These are phyloP conservation scores for Monosporascus sp. DNA, from an alignment of 2,329 filamentous ascomycete species.

Conservation along the genomic window DNA sequence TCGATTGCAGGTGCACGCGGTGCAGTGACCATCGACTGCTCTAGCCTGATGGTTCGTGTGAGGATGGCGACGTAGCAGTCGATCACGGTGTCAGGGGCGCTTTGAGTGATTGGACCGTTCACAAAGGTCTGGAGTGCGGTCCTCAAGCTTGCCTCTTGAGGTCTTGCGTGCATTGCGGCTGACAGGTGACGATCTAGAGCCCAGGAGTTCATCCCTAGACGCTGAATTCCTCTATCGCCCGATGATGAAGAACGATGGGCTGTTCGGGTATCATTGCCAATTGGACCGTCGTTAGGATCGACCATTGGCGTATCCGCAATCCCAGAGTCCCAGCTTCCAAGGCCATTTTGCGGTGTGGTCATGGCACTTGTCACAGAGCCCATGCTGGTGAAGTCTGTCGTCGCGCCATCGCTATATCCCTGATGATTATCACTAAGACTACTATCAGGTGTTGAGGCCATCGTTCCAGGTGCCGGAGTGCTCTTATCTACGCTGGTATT, in stretches of 20 bases:
- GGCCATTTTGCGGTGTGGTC: background rate
- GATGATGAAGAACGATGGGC: no score
- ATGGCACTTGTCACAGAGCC: background rate
- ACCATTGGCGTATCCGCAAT: no score
- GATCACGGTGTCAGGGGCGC: background rate
- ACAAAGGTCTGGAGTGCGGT: background rate
- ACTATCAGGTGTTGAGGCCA: background rate
- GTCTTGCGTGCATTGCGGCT: no score
- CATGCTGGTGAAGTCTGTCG: background rate
- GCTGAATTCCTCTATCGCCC: no score
- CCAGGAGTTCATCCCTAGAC: no score
- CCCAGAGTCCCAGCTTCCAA: background rate
- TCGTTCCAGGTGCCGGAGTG: background rate
- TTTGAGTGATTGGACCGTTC: background rate
- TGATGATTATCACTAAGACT: no score
- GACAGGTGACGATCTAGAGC: no score
- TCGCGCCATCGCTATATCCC: no score
- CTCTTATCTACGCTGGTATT: background rate
- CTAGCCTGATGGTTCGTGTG: slow-evolving; percentile 4
- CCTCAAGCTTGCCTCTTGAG: no score
- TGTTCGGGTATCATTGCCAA: no score
- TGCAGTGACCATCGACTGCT: slow-evolving; percentile 2
- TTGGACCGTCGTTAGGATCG: no score
- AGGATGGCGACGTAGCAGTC: slow-evolving; percentile 9
- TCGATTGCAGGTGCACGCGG: slow-evolving; percentile 4